A percentile compares a stretch with the other conserved stretches of the same genome.
phyloP scores from a whole-genome alignment of 1,284 basidiomycete species.

The Cutaneotrichosporon sp. region DNA sequence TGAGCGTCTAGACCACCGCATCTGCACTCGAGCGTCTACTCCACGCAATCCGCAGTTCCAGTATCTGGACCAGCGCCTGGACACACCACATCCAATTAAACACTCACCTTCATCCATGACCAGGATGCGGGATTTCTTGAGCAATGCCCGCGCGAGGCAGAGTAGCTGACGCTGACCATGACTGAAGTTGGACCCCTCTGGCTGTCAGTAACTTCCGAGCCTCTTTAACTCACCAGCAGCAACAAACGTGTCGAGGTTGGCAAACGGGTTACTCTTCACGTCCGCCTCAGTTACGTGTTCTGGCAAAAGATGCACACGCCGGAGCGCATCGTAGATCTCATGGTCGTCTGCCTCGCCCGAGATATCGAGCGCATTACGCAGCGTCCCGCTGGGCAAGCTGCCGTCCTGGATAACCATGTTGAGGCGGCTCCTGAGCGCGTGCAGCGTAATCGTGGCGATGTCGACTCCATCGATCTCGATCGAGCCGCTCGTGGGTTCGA shows the following conservation, averaged over 20 bases:
- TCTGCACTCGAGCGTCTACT: too few species aligned
- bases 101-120: conserved; percentile 44
- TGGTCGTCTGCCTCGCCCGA: conserved; percentile 48
- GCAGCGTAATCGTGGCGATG: conserved; percentile 57
- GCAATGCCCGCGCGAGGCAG: conserved; percentile 64
- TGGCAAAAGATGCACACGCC: conserved; percentile 55
- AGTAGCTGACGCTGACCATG: conserved; percentile 74
- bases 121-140: conserved; percentile 65
- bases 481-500: conserved; percentile 59
- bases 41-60: too few species aligned
- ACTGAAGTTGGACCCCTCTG: conserved; percentile 62
- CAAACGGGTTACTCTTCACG: conserved; percentile 50
- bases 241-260: conserved; percentile 54
- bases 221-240: conserved; percentile 25
- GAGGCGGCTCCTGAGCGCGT: conserved; percentile 57
- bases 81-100: too few species aligned
- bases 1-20: too few species aligned
- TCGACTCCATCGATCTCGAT: conserved; percentile 69
- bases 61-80: too few species aligned
- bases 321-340: conserved; percentile 56
- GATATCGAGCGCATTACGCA: conserved; percentile 62
- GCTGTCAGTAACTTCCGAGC: conserved; percentile 7
- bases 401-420: conserved; percentile 55
- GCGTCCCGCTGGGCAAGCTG: conserved; percentile 51
- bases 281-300: conserved; percentile 50